Base-by-base conservation (phyloP, 2,329 filamentous ascomycete genomes). In the Ophiocordyceps camponoti-floridani region DNA sequence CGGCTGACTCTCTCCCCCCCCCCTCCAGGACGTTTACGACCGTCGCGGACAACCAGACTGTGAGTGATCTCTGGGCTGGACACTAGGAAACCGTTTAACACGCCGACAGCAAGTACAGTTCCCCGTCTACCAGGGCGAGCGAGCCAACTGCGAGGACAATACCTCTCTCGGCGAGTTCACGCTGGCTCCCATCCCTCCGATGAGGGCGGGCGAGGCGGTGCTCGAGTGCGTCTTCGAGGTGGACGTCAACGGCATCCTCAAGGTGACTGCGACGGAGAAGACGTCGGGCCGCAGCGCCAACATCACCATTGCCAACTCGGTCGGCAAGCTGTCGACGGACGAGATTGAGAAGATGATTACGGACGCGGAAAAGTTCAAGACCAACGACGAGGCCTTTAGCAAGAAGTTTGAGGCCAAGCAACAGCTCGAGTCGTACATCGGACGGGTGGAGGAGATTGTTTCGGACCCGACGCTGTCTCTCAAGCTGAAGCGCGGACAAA, bases 221-320 rank as follows among this genome's bases (percentile, higher is more conserved):
- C 83, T 98, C 41, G 91, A 98, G 72, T 84, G 89, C 56, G 87
- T 96, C 65, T 96, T 98, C 70, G 91, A 98, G 73, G 91, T 98
- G 62, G 91, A 98, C 57, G 91, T 95, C 77, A 98, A 98, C 75
- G 91, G 91, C 82, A 94, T 95, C 65, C 82, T 98, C 54, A 98
- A 98, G 81, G 91, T 96, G 60, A 96, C 89, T 51, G 91, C 91
- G 54, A 95, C 89, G 42, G 91, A 98, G 79, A 98, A 98, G 81
- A 89, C 86, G 56, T 94, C 91, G 31, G 91, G 91, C 60, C 88
- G 91, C 65, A 91, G 77, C 61, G 91, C 91, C 69, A 98, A 98
- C 80, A 98, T 98, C 67, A 98, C 91, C 64, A 98, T 98, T 70
- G 86, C 85, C 69, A 98, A 98, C 80, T 94, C 91, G 48, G 89